phyloP scores from a whole-genome alignment of 352 stramenopile species.

The Aphanomyces invadans region DNA sequence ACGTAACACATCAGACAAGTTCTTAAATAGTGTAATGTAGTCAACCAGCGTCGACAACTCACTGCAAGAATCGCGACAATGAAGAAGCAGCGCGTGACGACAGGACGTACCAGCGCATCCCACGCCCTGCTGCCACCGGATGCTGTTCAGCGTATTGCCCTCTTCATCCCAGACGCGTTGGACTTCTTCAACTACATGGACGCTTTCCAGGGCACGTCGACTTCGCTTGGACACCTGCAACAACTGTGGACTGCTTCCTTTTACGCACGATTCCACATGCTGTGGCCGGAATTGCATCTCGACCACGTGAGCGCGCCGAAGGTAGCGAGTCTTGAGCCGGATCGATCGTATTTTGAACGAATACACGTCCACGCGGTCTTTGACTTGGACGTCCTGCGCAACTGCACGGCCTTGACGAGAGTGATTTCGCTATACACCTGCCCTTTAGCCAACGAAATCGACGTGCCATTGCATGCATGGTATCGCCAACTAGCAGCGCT shows the following conservation, averaged over 20 bases:
- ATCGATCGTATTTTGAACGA: constrained; percentile 2
- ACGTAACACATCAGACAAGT: not conserved
- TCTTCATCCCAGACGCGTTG: not conserved
- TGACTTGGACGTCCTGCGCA: constrained; percentile 1
- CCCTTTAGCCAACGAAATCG: not conserved
- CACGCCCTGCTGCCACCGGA: not conserved
- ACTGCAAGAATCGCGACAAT: not conserved
- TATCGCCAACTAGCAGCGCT: not conserved
- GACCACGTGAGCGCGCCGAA: not conserved
- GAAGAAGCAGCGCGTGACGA: not conserved
- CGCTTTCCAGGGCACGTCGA: constrained; percentile 7
- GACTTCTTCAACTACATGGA: constrained; percentile 8
- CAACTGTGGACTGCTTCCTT: constrained; percentile 8
- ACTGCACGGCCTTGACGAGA: not conserved
- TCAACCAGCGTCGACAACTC: not conserved
- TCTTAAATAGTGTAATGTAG: not conserved
- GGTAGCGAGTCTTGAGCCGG: not conserved
- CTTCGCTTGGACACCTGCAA: not conserved
- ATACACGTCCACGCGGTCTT: constrained; percentile 10
- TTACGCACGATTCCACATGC: constrained; percentile 5
- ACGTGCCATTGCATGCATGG: not conserved
- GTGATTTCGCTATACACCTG: not conserved
- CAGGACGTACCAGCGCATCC: not conserved
- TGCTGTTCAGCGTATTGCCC: not conserved
- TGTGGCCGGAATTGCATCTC: constrained; percentile 1